These are phyloP conservation scores for Cutaneotrichosporon dermatis DNA, from an alignment of 1,284 basidiomycete genomes.

Conservation along the genomic window DNA sequence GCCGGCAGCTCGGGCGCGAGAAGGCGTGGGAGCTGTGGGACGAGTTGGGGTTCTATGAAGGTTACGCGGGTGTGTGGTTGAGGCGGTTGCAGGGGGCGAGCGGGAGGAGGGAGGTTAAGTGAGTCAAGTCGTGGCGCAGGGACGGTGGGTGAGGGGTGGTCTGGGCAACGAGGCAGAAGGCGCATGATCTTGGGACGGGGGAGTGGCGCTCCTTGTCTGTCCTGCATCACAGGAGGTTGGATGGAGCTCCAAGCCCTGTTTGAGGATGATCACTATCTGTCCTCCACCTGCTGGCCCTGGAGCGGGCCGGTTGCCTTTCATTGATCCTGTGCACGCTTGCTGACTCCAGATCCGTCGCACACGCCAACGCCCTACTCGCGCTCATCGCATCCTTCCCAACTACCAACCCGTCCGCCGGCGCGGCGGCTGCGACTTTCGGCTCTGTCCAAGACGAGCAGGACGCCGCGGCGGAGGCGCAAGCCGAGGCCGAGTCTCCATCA, in stretches of 20 bases:
- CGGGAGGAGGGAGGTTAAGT: conserved; percentile 30
- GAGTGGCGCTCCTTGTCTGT: no score
- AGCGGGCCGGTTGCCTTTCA: no score
- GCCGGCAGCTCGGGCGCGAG: conserved; percentile 79
- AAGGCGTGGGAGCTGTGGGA: conserved; percentile 97
- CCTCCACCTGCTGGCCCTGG: no score
- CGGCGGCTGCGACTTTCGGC: conserved; percentile 1
- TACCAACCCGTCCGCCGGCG: conserved; percentile 57
- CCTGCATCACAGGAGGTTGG: no score
- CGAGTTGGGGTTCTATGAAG: conserved; percentile 88
- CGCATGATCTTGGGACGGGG: no score
- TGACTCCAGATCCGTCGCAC: conserved; percentile 52
- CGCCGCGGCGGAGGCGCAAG: neutral
- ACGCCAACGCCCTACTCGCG: conserved; percentile 64
- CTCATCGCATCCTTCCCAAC: conserved; percentile 72
- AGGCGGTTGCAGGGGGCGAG: conserved; percentile 41
- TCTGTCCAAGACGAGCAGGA: neutral
- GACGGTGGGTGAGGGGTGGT: no score
- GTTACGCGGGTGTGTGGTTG: conserved; percentile 70
- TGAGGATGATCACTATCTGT: no score
- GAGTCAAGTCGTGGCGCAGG: no score
- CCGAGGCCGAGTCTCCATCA: no score
- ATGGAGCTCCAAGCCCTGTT: no score
- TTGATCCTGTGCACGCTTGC: neutral
- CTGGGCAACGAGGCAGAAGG: no score